Base-by-base conservation (phyloP, 179 eudicot species). In the Amaranthus tricolor region DNA sequence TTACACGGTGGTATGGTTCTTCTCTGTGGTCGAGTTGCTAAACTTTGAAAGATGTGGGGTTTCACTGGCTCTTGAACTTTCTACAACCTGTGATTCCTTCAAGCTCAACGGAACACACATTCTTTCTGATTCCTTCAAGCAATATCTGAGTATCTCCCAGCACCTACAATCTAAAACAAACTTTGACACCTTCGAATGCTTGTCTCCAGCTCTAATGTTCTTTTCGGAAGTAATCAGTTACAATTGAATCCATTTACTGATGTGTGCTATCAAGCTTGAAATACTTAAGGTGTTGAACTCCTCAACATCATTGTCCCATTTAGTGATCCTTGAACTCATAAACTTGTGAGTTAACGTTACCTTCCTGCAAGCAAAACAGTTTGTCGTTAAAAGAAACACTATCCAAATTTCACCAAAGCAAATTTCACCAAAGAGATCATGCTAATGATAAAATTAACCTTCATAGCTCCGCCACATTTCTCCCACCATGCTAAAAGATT, bases 191-290 rank as follows among this genome's bases (percentile, higher is more conserved):
- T n/a, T 85, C 13, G 81, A 78, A 75, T 81, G 77, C 68, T 81
- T 66, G 64, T 79, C 87, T 82, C 74, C 83, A 70, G 64, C 76
- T 66, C 86, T 85, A 43, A 81, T 74, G 77, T 85, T 87, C 86
- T 90, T 91, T 68, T 83, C 96, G 0, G 98, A 87, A 24, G 87
- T 82, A 76, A 91, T 85, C 70, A 96, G 80, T 76, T 88, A 64
- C 17, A 87, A 75, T 73, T 89, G 98, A 21, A 91, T 80, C 98
- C 99, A 93, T 24, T 81, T 78, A 80, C 81, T 91, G 67, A 87
- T 62, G 68, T 84, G 77, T 65, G 71, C 57, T 56, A 89, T 66
- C 48, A 87, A 82, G 20, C 96, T 84, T 49, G 89, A 77, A 64
- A 77, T 73, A 81, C 80, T 88, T 80, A 88, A 78, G 12, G 87